Evolutionary conservation across 2,329 filamentous ascomycete genomes (phyloP), one percentile per base, ranked within the genome.

Genomic region (Fonsecaea pedrosoi): DNA sequence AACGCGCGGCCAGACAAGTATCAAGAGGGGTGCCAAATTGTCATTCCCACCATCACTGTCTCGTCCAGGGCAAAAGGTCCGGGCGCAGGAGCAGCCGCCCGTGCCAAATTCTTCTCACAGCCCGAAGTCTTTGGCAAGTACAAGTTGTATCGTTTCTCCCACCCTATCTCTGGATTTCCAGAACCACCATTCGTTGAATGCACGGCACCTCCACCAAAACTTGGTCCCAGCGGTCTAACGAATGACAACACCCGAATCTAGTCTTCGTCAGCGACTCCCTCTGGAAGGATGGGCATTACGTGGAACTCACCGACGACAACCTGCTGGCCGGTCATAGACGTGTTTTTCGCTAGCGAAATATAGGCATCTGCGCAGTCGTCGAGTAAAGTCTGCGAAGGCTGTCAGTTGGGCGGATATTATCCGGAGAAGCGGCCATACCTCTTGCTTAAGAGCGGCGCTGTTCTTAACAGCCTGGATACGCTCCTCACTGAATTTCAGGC

Each of bases 401-500:
- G 61, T 60, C 42, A 21, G 21, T 35, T 15, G 55, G 42, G 13
- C 30, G 40, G 48, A 54, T 54, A 10, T 3, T 37, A 40, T 21
- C 34, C n/a, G 8, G 8, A 56, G 10, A 53, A 13, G 18, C 58
- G 18, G n/a, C 75, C 80, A 72, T 73, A 86, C 85, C 72, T 81
- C 83, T 71, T 82, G 83, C 77, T 90, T 87, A 42, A 93, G 79
- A 62, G 82, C 83, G 1, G 88, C 86, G 54, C 78, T 82, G n/a
- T 87, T 78, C 65, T 82, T 84, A 70, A 85, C 79, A 1, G 70
- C 77, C 62, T 87, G 78, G 55, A 90, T 84, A 68, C 78, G 79
- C 71, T 91, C 89, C 1, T 83, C 77, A 0, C 83, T 79, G 75
- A 87, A 92, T 69, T 77, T 81, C 55, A 84, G 77, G 12, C 88